Conservation (phyloP, 495 filamentous ascomycete genomes). For the Podospora didyma region DNA sequence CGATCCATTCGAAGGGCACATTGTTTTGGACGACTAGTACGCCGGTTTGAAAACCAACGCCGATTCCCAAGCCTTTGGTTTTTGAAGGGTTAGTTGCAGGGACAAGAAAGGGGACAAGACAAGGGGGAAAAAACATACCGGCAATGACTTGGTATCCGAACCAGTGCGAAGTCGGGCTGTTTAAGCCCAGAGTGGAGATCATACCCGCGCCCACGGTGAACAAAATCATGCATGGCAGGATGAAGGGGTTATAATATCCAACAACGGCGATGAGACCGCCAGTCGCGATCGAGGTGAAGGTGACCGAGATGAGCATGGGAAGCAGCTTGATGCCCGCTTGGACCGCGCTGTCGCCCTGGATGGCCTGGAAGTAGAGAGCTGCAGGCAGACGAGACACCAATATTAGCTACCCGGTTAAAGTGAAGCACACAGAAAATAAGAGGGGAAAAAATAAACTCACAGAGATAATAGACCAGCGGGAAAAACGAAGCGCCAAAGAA, state of each 20-base stretch:
- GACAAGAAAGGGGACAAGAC: not conserved
- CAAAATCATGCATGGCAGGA: slow-evolving; percentile 40
- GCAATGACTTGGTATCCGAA: slow-evolving; percentile 52
- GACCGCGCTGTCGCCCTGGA: slow-evolving; percentile 66
- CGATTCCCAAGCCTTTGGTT: slow-evolving; percentile 33
- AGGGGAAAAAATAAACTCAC: slow-evolving; percentile 23
- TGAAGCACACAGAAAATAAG: not conserved
- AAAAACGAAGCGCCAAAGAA: slow-evolving; percentile 65
- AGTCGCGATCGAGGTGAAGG: slow-evolving; percentile 46
- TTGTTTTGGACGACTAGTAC: slow-evolving; percentile 52
- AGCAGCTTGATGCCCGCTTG: slow-evolving; percentile 75
- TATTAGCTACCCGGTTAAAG: no score
- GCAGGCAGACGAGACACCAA: not conserved
- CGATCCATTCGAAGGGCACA: slow-evolving; percentile 51
- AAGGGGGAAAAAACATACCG: slow-evolving; percentile 8
- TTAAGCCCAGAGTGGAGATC: slow-evolving; percentile 42
- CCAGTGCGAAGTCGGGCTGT: slow-evolving; percentile 44
- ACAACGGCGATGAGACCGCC: slow-evolving; percentile 42
- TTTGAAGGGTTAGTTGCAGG: not conserved
- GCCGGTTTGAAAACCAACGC: slow-evolving; percentile 39
- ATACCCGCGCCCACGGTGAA: slow-evolving; percentile 48
- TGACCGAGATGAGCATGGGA: slow-evolving; percentile 65
- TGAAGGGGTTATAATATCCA: slow-evolving; percentile 52
- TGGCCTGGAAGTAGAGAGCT: slow-evolving; percentile 86
- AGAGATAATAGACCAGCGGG: slow-evolving; percentile 67